Base-by-base conservation (phyloP, 768 basidiomycete genomes). In the Suillus brevipes region DNA sequence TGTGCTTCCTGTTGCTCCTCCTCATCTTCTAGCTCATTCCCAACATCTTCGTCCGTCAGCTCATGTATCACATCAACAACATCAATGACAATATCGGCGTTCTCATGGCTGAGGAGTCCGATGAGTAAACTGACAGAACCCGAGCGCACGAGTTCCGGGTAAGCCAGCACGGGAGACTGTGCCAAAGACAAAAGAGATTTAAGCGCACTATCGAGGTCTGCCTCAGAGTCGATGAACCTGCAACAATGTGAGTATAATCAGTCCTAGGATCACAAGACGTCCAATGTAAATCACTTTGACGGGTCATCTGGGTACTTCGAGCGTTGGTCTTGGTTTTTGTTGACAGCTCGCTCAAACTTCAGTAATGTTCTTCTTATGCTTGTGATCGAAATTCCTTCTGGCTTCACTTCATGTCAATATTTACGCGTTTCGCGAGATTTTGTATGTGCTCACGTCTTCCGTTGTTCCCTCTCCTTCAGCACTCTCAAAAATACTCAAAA, bases 141-240 rank as follows among this genome's bases (percentile, higher is more conserved):
- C 6, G 90, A 89, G 50, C 86, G 86, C 63, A 96, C 85, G 60
- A 99, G 83, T 74, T 99, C 95, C 28, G 95, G 90, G 75, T 97
- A 99, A 65, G 95, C 91, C 25, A 93, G 75, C 8, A 83, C 80
- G 0, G 96, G 92, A 4, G 85, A 85, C 73, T 97, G 95, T 1
- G 97, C 91, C 25, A 99, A 82, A 6, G 95, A 90, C n/a, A 97
- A 82, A 55, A 99, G 78, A 1, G 87, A 84, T 75, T 97, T 96
- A 62, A 99, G 86, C 9, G 95, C 87, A 63, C 82, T 81, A 73
- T 99, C 95, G 7, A 99, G 86, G 73, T 97, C 95, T 31, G 94
- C 93, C 81, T 99, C 97, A 1, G 97, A 99, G 75, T 99, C 97
- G 70, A 99, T 98, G 83, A 99, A 99, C 77, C 97, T 99, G 58